phyloP scores from a whole-genome alignment of 176 grass and related monocot species.

The Elaeis guineensis region DNA sequence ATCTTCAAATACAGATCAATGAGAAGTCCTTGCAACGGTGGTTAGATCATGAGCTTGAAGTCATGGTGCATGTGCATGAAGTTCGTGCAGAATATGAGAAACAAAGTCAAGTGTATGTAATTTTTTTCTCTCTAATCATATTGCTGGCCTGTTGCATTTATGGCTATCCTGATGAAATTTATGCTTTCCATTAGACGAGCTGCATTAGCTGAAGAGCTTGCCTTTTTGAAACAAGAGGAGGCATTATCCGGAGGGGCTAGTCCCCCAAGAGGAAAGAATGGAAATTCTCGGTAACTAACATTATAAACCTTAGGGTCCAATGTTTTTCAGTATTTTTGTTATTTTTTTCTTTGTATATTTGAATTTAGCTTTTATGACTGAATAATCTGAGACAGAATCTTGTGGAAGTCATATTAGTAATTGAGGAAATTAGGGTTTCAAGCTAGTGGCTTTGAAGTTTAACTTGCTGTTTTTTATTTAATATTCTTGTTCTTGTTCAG shows the following conservation, averaged over 20 bases:
- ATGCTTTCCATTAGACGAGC: slow-evolving; percentile 45
- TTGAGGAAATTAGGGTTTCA: no score
- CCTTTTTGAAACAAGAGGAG: slow-evolving; percentile 78
- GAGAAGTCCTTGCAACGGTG: slow-evolving; percentile 86
- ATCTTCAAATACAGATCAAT: slow-evolving; percentile 44
- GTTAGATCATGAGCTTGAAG: slow-evolving; percentile 97
- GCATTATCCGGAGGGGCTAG: slow-evolving; percentile 37
- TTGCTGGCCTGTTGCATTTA: background rate
- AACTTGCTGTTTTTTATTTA: no score
- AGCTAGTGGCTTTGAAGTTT: no score
- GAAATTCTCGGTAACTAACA: slow-evolving; percentile 54
- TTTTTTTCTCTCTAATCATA: slow-evolving; percentile 9
- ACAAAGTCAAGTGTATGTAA: slow-evolving; percentile 84
- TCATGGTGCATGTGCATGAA: slow-evolving; percentile 96
- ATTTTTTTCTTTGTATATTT: no score
- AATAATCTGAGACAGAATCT: no score
- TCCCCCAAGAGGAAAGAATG: slow-evolving; percentile 59
- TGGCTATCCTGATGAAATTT: background rate
- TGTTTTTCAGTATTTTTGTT: no score
- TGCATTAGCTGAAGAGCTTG: slow-evolving; percentile 83
- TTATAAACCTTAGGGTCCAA: background rate
- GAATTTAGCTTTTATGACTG: no score
- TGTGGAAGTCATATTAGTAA: no score
- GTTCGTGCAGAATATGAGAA: slow-evolving; percentile 95
- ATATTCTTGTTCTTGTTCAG: slow-evolving; percentile 30